Base-by-base conservation (phyloP, 2,329 filamentous ascomycete species). In the Talaromyces sp. region DNA sequence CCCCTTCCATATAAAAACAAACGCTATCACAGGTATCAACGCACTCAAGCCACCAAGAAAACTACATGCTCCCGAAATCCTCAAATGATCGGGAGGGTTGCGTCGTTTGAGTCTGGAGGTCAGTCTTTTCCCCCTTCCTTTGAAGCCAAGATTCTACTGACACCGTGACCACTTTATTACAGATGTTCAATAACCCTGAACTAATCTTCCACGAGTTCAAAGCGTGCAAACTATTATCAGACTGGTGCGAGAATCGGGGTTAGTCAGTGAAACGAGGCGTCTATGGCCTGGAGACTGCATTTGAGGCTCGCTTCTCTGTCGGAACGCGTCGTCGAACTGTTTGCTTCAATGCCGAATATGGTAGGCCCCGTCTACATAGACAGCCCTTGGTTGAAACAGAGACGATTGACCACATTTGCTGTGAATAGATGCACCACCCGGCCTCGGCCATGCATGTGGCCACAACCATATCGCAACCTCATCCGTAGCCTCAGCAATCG, bases 251-350 rank as follows among this genome's bases (percentile, higher is more conserved):
- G 51, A 64, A 68, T 5, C 76, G 77, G 4, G 81, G 79, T 0
- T 81, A 79, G 66, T 61, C 68, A 0, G 79, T 83, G 6, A 79
- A 72, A 8, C 75, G 76, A 1, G 75, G 80, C 53, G 77, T 80
- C 0, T 82, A 81, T 69, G 82, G 79, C 13, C 68, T 84, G 0
- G 72, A 77, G 10, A 85, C 82, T 0, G 75, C 81, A 19, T 84
- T 85, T 67, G 77, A 79, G 45, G 80, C 78, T 29, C 40, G 47
- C 5, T 51, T 62, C 19, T 75, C 79, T 11, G 70, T 72, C 34
- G 81, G 81, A 34, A 64, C 70, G 0, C 78, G 77, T 15, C 72
- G 73, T 0, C 65, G 68, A 8, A 66, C 69, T 1, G 66, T 74
- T 3, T 68, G 67, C 8, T 73, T 72, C 63, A 72, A 72, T 38